Evolutionary conservation across 2,329 filamentous ascomycete genomes (phyloP), one percentile per base, ranked within the genome.

Genomic region (Cladosporium sp.): DNA sequence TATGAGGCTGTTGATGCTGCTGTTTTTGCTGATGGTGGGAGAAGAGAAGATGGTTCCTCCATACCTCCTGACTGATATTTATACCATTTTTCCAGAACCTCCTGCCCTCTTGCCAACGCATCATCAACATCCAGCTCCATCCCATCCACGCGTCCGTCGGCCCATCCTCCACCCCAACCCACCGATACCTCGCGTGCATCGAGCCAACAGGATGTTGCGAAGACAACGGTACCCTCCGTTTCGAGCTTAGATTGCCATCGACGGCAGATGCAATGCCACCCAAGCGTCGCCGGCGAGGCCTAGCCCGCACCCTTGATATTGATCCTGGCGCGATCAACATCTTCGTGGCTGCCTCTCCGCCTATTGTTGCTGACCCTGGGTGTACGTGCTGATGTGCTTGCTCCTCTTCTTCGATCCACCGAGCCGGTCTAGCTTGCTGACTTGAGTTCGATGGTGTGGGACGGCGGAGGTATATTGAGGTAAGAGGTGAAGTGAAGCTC

Each of bases 341-440:
- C 67, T 69, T 78, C 76, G 80, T 82, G 79, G 80, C 79, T 79
- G 76, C 74, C 66, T 75, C 71, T 78, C 77, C 76, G 76, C 78
- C 77, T 79, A 78, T 78, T 78, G 72, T 75, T 73, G 73, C 75
- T 78, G 72, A 71, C 71, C 68, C 67, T 71, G 71, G 69, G 69
- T 78, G 76, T 79, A 70, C 75, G 77, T 78, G 77, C 78, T 70
- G 74, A 75, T 63, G 56, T 64, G 64, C 66, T 66, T 69, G 63
- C 61, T 64, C 68, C 65, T 65, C 63, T 58, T 46, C 48, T 51
- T 53, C 54, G 56, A 46, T 59, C 54, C 63, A 65, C 54, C 48
- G 56, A 56, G 63, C 65, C 59, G 65, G 66, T 66, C 67, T 71
- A 69, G 64, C 49, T 59, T 65, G 64, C 64, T 67, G 60, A 64